Conservation (phyloP, 2,329 filamentous ascomycete species). For the Davidsoniella virescens region DNA sequence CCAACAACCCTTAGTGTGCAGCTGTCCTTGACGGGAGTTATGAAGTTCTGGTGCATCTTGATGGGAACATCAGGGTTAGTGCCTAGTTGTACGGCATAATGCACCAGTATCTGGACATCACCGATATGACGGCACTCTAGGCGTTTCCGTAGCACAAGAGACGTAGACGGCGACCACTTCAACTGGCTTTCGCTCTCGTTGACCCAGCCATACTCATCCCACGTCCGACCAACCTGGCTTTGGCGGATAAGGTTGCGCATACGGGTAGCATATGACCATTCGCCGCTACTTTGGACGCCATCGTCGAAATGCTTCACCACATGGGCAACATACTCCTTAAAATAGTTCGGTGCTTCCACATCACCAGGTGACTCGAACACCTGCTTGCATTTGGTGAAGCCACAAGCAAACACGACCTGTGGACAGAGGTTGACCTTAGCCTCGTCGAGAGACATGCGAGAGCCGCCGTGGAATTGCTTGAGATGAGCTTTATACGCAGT, state of each 20-base stretch:
- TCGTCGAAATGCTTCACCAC: slow-evolving; percentile 32
- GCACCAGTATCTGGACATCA: slow-evolving; percentile 24
- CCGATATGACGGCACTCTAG: slow-evolving; percentile 30
- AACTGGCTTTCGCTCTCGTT: slow-evolving; percentile 22
- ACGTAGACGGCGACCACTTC: slow-evolving; percentile 27
- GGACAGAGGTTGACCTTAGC: slow-evolving; percentile 28
- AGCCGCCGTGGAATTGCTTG: slow-evolving; percentile 28
- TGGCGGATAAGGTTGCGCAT: slow-evolving; percentile 31
- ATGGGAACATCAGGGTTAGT: slow-evolving; percentile 17
- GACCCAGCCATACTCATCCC: slow-evolving; percentile 23
- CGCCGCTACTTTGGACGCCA: slow-evolving; percentile 20
- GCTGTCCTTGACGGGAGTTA: slow-evolving; percentile 22
- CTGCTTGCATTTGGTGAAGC: slow-evolving; percentile 28
- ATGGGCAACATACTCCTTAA: slow-evolving; percentile 30
- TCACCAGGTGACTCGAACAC: slow-evolving; percentile 28
- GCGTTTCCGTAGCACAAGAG: slow-evolving; percentile 26
- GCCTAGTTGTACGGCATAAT: slow-evolving; percentile 25
- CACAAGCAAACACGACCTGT: slow-evolving; percentile 32
- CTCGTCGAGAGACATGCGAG: slow-evolving; percentile 25
- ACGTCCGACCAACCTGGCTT: slow-evolving; percentile 21
- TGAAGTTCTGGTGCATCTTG: slow-evolving; percentile 21
- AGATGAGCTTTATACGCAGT: slow-evolving; percentile 31
- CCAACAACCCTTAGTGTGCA: slow-evolving; percentile 22
- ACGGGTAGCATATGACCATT: slow-evolving; percentile 29
- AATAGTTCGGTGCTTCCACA: slow-evolving; percentile 23